A percentile compares a stretch with the other conserved stretches of the same genome.
Evolutionary conservation across 140 eudicot species (phyloP).

Genomic region (Anethum foeniculum): DNA sequence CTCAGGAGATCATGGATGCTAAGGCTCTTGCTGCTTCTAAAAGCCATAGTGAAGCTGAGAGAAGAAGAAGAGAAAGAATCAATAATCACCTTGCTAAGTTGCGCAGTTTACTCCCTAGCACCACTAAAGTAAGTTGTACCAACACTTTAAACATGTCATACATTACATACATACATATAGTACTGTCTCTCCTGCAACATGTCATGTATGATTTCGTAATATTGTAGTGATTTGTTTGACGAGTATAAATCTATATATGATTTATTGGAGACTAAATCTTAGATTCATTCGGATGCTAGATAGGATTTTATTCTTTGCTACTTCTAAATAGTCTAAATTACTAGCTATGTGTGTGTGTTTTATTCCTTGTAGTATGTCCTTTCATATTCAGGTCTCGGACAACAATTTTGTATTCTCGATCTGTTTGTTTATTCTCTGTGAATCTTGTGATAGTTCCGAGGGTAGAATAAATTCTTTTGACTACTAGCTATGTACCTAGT

Average conservation of each 20-base stretch:
- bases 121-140: slow-evolving; percentile 53
- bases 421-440: not conserved
- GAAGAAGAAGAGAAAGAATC: slow-evolving; percentile 70
- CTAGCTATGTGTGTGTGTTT: not conserved
- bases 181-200: not conserved
- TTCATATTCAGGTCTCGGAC: not conserved
- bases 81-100: slow-evolving; percentile 77
- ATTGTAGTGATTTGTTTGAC: not conserved
- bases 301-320: slow-evolving; percentile 2
- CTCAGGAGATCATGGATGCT: slow-evolving; percentile 98
- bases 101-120: slow-evolving; percentile 69
- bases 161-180: not conserved
- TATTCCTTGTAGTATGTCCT: not conserved
- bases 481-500: not conserved
- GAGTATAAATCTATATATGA: not conserved
- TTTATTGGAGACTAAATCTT: not conserved
- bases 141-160: not conserved
- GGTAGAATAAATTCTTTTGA: slow-evolving; percentile 12
- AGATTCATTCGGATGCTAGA: not conserved
- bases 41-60: slow-evolving; percentile 91
- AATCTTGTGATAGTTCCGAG: slow-evolving; percentile 32
- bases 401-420: not conserved
- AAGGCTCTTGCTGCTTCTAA: slow-evolving; percentile 81
- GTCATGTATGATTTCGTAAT: not conserved
- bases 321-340: not conserved